phyloP scores from a whole-genome alignment of 2,329 filamentous ascomycete genomes.

The Pseudogymnoascus verrucosus region DNA sequence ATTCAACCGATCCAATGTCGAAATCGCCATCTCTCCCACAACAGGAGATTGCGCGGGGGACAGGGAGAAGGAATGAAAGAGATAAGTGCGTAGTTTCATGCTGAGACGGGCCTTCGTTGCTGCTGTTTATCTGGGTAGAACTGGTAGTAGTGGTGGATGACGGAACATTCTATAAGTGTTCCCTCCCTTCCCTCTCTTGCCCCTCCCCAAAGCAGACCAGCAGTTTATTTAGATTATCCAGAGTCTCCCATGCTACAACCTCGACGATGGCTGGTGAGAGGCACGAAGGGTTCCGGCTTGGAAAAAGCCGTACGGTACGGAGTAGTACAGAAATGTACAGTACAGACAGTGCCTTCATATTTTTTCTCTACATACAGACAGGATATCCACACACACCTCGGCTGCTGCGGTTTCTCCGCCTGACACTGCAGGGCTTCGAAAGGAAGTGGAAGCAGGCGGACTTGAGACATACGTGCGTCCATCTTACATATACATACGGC shows the following conservation, averaged over 20 bases:
- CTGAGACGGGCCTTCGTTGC: background rate
- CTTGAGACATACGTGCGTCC: background rate
- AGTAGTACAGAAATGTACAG: background rate
- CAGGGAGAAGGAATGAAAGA: background rate
- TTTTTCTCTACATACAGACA: background rate
- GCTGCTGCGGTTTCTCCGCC: conserved; percentile 1
- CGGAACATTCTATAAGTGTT: background rate
- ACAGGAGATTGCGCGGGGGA: background rate
- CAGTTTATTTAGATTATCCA: background rate
- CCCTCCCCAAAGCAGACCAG: background rate
- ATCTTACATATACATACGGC: background rate
- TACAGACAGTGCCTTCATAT: background rate
- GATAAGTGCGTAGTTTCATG: background rate
- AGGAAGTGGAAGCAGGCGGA: background rate
- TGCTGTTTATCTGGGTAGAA: background rate
- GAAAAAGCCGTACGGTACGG: background rate
- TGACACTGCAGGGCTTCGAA: background rate
- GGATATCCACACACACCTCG: background rate
- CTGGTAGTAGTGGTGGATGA: background rate
- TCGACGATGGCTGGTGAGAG: background rate
- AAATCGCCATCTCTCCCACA: background rate
- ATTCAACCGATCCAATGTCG: background rate
- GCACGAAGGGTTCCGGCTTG: background rate
- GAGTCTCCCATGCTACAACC: background rate
- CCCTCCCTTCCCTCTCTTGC: background rate